A percentile compares a stretch with the other conserved stretches of the same genome.
Evolutionary conservation across 768 basidiomycete genomes (phyloP).

Genomic region (Tubosaeta brunneosetosa): DNA sequence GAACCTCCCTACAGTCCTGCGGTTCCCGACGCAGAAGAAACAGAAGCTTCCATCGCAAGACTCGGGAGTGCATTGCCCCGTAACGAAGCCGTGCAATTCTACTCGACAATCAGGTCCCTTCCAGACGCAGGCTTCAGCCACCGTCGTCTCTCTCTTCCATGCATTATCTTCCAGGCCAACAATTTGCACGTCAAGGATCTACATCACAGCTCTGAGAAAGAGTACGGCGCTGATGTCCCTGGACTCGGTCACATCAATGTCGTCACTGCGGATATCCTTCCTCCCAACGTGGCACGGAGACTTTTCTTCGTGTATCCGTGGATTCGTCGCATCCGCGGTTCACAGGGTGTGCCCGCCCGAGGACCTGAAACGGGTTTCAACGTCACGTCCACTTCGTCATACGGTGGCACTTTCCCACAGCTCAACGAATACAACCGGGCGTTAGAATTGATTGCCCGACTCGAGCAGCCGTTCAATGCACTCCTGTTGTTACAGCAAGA

Average conservation of each 20-base stretch:
- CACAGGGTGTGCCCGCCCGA: not conserved
- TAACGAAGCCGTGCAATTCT: not conserved
- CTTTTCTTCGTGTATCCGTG: conserved; percentile 5
- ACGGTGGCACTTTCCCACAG: not conserved
- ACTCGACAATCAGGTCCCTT: not conserved
- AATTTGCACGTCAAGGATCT: not conserved
- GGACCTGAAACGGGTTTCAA: not conserved
- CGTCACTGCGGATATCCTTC: not conserved
- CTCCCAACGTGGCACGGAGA: not conserved
- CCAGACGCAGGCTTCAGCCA: not conserved
- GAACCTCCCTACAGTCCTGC: not conserved
- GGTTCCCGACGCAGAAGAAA: not conserved
- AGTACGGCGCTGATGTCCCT: not conserved
- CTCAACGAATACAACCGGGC: conserved; percentile 1
- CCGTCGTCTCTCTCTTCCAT: conserved; percentile 7
- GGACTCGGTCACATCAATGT: not conserved
- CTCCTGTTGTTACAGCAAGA: conserved; percentile 3
- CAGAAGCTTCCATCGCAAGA: not conserved
- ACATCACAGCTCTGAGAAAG: not conserved
- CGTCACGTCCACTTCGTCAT: not conserved
- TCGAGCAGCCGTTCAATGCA: conserved; percentile 4
- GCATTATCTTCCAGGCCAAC: not conserved
- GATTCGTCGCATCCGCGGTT: conserved; percentile 1
- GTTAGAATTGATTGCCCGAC: conserved; percentile 1
- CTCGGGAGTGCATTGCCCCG: not conserved